Evolutionary conservation across 495 filamentous ascomycete genomes (phyloP).

Genomic region (Cryomyces minteri): DNA sequence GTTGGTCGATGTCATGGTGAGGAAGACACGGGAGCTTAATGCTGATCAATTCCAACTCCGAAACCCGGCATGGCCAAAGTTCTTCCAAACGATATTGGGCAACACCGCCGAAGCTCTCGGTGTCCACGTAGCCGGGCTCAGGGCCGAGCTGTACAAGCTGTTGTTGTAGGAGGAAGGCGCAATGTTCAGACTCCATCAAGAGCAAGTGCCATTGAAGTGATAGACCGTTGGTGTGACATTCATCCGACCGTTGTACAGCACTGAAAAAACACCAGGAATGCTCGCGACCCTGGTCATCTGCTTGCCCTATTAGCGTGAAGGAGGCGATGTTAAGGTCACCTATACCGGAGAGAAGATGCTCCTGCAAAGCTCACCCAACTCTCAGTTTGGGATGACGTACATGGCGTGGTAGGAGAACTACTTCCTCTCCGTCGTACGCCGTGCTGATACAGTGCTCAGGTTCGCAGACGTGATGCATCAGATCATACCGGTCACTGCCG

Average conservation of each 20-base stretch:
- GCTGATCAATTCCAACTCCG: conserved; percentile 23
- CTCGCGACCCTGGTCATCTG: conserved; percentile 36
- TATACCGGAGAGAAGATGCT: conserved; percentile 20
- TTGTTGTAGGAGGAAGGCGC: conserved; percentile 36
- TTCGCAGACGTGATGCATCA: conserved; percentile 37
- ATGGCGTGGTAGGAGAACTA: conserved; percentile 5
- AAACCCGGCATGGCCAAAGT: conserved; percentile 19
- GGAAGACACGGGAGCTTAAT: conserved; percentile 34
- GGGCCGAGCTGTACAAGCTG: conserved; percentile 33
- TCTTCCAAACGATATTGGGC: conserved; percentile 8
- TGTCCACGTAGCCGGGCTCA: conserved; percentile 11
- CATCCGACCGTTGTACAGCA: not conserved
- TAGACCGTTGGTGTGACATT: not conserved
- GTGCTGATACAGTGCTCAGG: conserved; percentile 3
- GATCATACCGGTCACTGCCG: conserved; percentile 28
- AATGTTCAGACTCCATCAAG: conserved; percentile 32
- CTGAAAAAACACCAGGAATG: conserved; percentile 35
- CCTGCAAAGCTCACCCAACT: conserved; percentile 6
- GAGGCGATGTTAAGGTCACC: conserved; percentile 28
- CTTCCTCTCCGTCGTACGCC: conserved; percentile 11
- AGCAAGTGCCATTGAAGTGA: conserved; percentile 11
- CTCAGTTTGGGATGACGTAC: conserved; percentile 18
- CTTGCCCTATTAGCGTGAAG: conserved; percentile 32
- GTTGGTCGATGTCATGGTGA: conserved; percentile 26
- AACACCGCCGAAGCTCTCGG: conserved; percentile 17